These are phyloP conservation scores for Monilinia polystroma DNA, from an alignment of 2,329 filamentous ascomycete genomes.

Conservation along the genomic window DNA sequence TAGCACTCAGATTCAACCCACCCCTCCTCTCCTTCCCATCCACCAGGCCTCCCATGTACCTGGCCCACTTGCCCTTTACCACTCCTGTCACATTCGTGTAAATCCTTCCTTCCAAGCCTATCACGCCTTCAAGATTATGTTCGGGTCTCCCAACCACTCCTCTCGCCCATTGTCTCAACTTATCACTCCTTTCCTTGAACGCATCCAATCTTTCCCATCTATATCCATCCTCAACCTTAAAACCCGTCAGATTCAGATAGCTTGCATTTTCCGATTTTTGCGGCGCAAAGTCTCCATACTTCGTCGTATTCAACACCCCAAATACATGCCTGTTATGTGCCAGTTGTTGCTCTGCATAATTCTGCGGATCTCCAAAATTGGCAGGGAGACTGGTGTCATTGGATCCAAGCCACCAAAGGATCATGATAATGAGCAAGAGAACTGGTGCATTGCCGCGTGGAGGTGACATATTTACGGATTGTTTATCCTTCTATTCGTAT, in stretches of 20 bases:
- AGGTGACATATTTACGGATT: conserved; percentile 31
- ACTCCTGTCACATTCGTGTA: conserved; percentile 41
- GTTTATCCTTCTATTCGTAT: not conserved
- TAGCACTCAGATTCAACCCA: conserved; percentile 62
- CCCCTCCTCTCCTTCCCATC: conserved; percentile 35
- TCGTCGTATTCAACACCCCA: conserved; percentile 53
- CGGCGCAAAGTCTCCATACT: conserved; percentile 61
- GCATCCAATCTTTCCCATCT: conserved; percentile 71
- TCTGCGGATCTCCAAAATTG: conserved; percentile 46
- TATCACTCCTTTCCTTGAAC: conserved; percentile 64
- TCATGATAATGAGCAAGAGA: conserved; percentile 37
- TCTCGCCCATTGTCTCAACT: conserved; percentile 57
- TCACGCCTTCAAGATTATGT: conserved; percentile 17
- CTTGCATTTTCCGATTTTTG: conserved; percentile 35
- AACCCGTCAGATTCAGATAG: conserved; percentile 73
- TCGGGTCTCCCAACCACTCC: conserved; percentile 31
- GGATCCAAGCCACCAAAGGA: conserved; percentile 40
- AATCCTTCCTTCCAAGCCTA: conserved; percentile 30
- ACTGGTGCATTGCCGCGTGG: conserved; percentile 36
- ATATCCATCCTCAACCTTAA: conserved; percentile 70
- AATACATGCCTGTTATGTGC: conserved; percentile 53
- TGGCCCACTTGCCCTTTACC: conserved; percentile 38
- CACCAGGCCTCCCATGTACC: conserved; percentile 32
- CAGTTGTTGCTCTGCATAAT: conserved; percentile 48
- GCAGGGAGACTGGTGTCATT: conserved; percentile 37